These are phyloP conservation scores for Eucommia ulmoides DNA, from an alignment of 257 asterid genomes.

Conservation along the genomic window DNA sequence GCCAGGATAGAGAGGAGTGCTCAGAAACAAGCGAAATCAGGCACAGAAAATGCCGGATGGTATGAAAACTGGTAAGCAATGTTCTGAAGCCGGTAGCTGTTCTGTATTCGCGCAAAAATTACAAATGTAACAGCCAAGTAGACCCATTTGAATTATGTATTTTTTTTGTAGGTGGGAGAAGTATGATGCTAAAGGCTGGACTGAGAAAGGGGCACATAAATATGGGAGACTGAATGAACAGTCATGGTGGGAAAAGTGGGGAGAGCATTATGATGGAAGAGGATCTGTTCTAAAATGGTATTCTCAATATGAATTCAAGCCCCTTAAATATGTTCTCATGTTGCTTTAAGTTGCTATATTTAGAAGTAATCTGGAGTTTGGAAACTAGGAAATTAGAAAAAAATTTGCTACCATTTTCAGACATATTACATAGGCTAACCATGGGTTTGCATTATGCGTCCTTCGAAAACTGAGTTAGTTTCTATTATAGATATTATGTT, in stretches of 20 bases:
- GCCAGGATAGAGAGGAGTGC: constrained; percentile 99
- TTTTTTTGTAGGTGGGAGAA: constrained; percentile 84
- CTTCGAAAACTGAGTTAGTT: too few relatives aligned
- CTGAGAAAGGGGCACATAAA: constrained; percentile 96
- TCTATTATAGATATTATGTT: too few relatives aligned
- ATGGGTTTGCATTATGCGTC: too few relatives aligned
- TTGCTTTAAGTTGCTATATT: background rate
- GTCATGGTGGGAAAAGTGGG: constrained; percentile 99
- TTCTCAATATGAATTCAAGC: constrained; percentile 6
- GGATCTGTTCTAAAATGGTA: constrained; percentile 98
- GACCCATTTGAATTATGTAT: background rate
- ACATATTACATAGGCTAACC: too few relatives aligned
- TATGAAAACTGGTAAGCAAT: constrained; percentile 85
- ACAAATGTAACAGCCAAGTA: too few relatives aligned
- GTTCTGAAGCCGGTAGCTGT: too few relatives aligned
- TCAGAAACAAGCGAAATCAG: constrained; percentile 98
- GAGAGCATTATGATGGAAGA: constrained; percentile 94
- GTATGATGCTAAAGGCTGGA: constrained; percentile 97
- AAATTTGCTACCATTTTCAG: background rate
- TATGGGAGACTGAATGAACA: constrained; percentile 94
- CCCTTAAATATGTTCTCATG: background rate
- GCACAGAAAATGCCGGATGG: constrained; percentile 94
- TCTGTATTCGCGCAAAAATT: too few relatives aligned
- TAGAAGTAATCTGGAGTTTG: background rate
- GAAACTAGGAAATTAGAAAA: background rate